Percentiles rank a stretch among this genome's conserved stretches.
These are phyloP conservation scores for Nyssa sinensis DNA, from an alignment of 148 eudicot species.

Conservation along the genomic window DNA sequence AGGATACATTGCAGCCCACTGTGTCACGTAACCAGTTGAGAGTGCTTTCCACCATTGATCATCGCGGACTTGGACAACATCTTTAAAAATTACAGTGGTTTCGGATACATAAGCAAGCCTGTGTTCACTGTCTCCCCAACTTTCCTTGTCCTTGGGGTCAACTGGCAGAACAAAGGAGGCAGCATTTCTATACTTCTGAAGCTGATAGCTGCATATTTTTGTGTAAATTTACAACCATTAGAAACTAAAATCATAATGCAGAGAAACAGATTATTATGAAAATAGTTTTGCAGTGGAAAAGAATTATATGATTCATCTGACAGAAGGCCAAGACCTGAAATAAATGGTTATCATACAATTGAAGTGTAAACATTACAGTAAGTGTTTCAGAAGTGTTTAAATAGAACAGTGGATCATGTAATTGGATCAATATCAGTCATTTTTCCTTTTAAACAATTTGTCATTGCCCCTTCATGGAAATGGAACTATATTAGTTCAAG, in stretches of 20 bases:
- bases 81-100: conserved; percentile 94
- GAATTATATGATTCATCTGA: no score
- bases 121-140: conserved; percentile 99
- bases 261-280: neutral
- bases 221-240: neutral
- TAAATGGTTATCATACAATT: no score
- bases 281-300: neutral
- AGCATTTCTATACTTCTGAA: conserved; percentile 89
- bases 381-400: no score
- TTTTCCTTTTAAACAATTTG: neutral
- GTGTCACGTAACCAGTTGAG: conserved; percentile 81
- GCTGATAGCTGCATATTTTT: conserved; percentile 69
- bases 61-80: conserved; percentile 78
- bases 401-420: neutral
- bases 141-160: conserved; percentile 86
- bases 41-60: conserved; percentile 98
- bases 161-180: conserved; percentile 91
- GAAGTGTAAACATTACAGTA: no score
- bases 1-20: conserved; percentile 96
- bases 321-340: neutral
- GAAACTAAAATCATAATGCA: neutral
- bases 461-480: neutral
- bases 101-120: conserved; percentile 92
- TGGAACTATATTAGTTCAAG: neutral
- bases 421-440: neutral